A percentile compares a stretch with the other conserved stretches of the same genome.
phyloP scores from a whole-genome alignment of 1,139 yeast genomes.

The Lodderomyces oxycetoniae region DNA sequence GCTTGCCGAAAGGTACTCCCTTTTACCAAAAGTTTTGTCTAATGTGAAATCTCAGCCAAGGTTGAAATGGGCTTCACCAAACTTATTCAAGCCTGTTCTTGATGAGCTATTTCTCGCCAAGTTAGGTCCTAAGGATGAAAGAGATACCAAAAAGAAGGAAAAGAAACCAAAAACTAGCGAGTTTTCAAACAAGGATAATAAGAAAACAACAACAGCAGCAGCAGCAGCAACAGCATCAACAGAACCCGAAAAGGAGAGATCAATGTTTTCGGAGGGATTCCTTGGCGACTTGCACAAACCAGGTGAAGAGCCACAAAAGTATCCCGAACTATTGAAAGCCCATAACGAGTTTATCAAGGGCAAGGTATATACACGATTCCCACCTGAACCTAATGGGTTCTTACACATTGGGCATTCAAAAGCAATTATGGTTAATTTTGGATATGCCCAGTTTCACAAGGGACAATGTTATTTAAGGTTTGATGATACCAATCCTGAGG shows the following conservation, averaged over 20 bases:
- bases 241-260: slow-evolving; percentile 41
- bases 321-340: slow-evolving; percentile 75
- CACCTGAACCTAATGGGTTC: slow-evolving; percentile 98
- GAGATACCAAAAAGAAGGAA: slow-evolving; percentile 80
- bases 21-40: slow-evolving; percentile 72
- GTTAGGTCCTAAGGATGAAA: slow-evolving; percentile 93
- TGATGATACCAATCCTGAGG: slow-evolving; percentile 98
- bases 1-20: slow-evolving; percentile 66
- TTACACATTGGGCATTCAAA: slow-evolving; percentile 97
- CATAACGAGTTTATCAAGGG: slow-evolving; percentile 79
- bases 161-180: slow-evolving; percentile 38
- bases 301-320: slow-evolving; percentile 89
- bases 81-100: slow-evolving; percentile 76
- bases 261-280: slow-evolving; percentile 95
- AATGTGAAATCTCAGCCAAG: slow-evolving; percentile 67
- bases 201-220: slow-evolving; percentile 23
- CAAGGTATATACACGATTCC: slow-evolving; percentile 87
- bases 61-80: slow-evolving; percentile 91
- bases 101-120: slow-evolving; percentile 67
- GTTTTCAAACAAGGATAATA: slow-evolving; percentile 3
- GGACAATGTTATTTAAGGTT: slow-evolving; percentile 90
- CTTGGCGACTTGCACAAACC: slow-evolving; percentile 92
- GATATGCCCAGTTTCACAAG: slow-evolving; percentile 78
- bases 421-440: slow-evolving; percentile 95
- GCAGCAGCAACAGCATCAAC: slow-evolving; percentile 18